Conservation (phyloP, 306 rosid genomes). For the Lagenaria siceraria region DNA sequence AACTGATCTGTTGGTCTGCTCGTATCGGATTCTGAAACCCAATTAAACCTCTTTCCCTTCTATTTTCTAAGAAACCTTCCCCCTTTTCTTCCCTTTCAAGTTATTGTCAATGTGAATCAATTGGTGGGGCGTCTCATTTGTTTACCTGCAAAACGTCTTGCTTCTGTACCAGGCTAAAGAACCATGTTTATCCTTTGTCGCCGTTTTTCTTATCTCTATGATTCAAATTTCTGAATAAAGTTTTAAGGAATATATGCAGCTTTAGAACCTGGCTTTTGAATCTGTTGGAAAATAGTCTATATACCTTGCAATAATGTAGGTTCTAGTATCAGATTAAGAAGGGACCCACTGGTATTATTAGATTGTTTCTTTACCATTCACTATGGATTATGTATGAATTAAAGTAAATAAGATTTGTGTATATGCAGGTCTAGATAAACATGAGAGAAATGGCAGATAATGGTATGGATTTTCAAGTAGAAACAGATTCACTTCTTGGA, state of each 20-base stretch:
- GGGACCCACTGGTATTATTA: not conserved
- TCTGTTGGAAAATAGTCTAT: not conserved
- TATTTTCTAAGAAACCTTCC: not conserved
- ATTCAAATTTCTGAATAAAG: not conserved
- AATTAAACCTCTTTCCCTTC: not conserved
- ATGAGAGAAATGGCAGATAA: slow-evolving; percentile 14
- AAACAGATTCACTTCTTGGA: slow-evolving; percentile 18
- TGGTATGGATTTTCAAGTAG: slow-evolving; percentile 4
- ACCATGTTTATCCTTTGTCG: not conserved
- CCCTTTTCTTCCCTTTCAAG: not conserved
- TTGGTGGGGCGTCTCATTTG: not conserved
- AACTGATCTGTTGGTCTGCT: not conserved
- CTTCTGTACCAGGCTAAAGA: not conserved
- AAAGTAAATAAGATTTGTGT: not conserved
- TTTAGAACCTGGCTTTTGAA: not conserved
- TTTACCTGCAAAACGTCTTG: not conserved
- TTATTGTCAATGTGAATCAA: not conserved
- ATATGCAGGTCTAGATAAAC: slow-evolving; percentile 3
- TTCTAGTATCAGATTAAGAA: not conserved
- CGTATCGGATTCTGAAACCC: not conserved
- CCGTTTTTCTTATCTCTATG: not conserved
- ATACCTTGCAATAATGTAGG: not conserved
- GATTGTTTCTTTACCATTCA: not conserved
- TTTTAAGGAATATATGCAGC: not conserved
- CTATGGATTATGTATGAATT: not conserved